Conservation (phyloP, 164 flowering plant genomes). For the Vitis labrusca region DNA sequence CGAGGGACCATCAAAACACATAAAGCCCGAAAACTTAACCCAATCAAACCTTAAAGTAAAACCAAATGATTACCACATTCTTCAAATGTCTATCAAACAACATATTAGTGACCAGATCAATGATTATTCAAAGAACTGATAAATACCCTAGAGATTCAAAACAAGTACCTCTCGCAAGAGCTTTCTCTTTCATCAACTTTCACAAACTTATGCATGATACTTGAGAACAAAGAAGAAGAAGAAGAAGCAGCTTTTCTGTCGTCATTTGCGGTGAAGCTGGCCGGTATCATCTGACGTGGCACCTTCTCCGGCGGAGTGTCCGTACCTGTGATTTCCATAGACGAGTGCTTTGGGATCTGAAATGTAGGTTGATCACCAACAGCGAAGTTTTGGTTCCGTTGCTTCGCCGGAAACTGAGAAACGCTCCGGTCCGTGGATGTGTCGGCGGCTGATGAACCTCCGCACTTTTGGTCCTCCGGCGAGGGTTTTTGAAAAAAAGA, state of each 20-base stretch:
- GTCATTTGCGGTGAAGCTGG: slow-evolving; percentile 10
- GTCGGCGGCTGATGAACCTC: slow-evolving; percentile 16
- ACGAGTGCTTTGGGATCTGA: slow-evolving; percentile 12
- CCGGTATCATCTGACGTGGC: slow-evolving; percentile 54
- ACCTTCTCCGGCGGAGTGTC: slow-evolving; percentile 97
- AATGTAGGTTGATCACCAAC: slow-evolving; percentile 5
- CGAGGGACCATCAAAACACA: too few species aligned
- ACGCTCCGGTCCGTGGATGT: slow-evolving; percentile 10
- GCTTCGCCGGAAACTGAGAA: slow-evolving; percentile 22
- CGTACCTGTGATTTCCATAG: slow-evolving; percentile 47
- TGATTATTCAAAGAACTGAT: background rate
- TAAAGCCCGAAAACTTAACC: too few species aligned
- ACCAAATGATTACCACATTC: background rate
- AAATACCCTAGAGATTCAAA: slow-evolving; percentile 2
- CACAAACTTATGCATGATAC: slow-evolving; percentile 76
- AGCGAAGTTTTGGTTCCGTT: slow-evolving; percentile 9
- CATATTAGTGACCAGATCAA: background rate
- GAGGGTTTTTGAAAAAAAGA: slow-evolving; percentile 67
- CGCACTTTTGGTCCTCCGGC: slow-evolving; percentile 31
- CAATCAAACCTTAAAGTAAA: too few species aligned
- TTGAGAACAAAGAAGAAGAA: slow-evolving; percentile 48
- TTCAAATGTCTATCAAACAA: background rate
- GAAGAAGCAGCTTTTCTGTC: slow-evolving; percentile 8
- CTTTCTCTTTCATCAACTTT: slow-evolving; percentile 34
- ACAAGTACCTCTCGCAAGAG: slow-evolving; percentile 26